Percentiles rank a stretch among this genome's conserved stretches.
Evolutionary conservation across 2,329 filamentous ascomycete genomes (phyloP).

Genomic region (Coniochaeta prunicola): DNA sequence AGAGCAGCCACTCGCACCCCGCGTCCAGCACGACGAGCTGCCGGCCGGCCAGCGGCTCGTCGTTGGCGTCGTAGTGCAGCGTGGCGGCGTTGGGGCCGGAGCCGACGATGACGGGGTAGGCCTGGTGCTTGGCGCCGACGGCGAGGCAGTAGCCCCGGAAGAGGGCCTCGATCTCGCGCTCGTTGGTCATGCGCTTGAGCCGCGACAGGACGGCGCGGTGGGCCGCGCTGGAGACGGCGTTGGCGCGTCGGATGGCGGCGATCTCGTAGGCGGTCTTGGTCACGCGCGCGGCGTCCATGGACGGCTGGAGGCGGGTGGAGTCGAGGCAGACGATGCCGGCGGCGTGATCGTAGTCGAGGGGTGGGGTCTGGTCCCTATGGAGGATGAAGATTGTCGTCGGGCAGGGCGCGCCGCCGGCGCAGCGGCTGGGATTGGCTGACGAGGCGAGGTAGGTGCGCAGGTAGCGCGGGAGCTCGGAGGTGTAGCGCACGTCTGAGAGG

Average conservation of each 20-base stretch:
- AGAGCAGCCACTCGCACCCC: slow-evolving; percentile 76
- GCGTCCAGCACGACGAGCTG: slow-evolving; percentile 81
- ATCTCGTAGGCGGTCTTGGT: slow-evolving; percentile 85
- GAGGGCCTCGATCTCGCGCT: slow-evolving; percentile 75
- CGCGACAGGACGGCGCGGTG: slow-evolving; percentile 66
- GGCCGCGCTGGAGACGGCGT: slow-evolving; percentile 68
- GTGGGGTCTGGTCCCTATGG: slow-evolving; percentile 14
- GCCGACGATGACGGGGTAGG: slow-evolving; percentile 85
- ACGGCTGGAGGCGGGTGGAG: slow-evolving; percentile 48
- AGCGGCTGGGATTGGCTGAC: slow-evolving; percentile 38
- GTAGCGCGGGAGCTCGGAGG: slow-evolving; percentile 37
- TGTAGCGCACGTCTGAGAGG: slow-evolving; percentile 63
- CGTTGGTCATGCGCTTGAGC: slow-evolving; percentile 59
- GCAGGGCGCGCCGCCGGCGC: slow-evolving; percentile 31
- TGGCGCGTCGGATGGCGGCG: slow-evolving; percentile 72
- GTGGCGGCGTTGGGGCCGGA: slow-evolving; percentile 76
- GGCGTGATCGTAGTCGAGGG: slow-evolving; percentile 4
- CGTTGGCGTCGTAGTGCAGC: slow-evolving; percentile 79
- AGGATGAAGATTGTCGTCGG: slow-evolving; percentile 1
- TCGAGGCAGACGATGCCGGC: slow-evolving; percentile 33
- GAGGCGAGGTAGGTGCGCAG: slow-evolving; percentile 37
- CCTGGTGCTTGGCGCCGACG: slow-evolving; percentile 63
- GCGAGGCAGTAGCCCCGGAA: slow-evolving; percentile 69
- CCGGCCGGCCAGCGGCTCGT: slow-evolving; percentile 60
- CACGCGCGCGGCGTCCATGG: slow-evolving; percentile 74